A percentile compares a stretch with the other conserved stretches of the same genome.
Conservation (phyloP, 2,329 filamentous ascomycete genomes). For the Aspergillus fijiensis region DNA sequence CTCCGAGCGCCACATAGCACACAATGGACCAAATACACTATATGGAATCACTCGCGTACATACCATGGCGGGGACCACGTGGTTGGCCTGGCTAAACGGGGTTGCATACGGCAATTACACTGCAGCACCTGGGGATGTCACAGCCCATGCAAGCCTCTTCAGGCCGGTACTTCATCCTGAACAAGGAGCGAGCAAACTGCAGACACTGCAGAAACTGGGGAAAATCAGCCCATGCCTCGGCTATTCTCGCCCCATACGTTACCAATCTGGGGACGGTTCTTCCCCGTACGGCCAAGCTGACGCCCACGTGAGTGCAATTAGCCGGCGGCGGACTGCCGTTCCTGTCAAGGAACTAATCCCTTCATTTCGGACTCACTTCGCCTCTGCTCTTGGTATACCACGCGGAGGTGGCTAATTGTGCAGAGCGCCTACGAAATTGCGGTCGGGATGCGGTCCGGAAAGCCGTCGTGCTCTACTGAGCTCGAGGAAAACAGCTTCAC, state of each 20-base stretch:
- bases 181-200: not conserved
- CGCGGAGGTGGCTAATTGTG: not conserved
- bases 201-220: not conserved
- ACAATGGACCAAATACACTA: too few relatives aligned
- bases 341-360: not conserved
- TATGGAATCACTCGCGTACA: not conserved
- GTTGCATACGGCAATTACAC: not conserved
- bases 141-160: not conserved
- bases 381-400: not conserved
- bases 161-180: not conserved
- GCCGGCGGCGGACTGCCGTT: not conserved
- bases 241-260: not conserved
- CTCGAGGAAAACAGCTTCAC: not conserved
- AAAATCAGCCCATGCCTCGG: not conserved
- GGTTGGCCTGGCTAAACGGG: not conserved
- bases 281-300: not conserved
- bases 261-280: not conserved
- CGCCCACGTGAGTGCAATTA: not conserved
- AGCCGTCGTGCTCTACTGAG: conserved; percentile 9
- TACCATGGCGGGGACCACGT: not conserved
- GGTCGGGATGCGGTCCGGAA: conserved; percentile 18
- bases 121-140: not conserved
- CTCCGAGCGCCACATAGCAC: not conserved
- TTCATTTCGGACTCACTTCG: not conserved
- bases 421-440: not conserved